Evolutionary conservation across 257 asterid genomes (phyloP), one percentile per base, ranked within the genome.

Genomic region (Solanum pinnatisectum): DNA sequence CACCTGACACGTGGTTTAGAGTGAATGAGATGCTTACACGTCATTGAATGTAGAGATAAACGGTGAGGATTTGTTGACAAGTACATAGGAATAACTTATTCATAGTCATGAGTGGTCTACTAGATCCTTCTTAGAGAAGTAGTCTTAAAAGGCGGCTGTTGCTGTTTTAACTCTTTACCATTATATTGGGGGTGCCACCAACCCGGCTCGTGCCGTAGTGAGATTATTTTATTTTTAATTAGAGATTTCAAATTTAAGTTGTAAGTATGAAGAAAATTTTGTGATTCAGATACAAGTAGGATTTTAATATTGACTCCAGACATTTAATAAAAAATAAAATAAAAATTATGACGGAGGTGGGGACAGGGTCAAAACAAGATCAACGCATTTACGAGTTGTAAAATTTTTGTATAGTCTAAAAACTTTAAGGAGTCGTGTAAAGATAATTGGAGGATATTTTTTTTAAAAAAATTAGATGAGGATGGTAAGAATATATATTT

Each of bases 131-230:
- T 79, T 46, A 20, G 70, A 59, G 87, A 56, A 74, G 56, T 36
- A 25, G 86, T 92, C 93, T 44, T 65, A 73, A 83, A 84, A 73
- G 92, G 93, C 88, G 94, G 95, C 91, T 63, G 87, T 2, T 13
- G 18, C 82, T 18, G 49, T 40, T 8, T 60, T 18, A 13, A 76
- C 10, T 7, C 83, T 52, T 52, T 16, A 42, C 15, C 56, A 1
- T 5, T 36, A 5, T 5, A 6, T 1, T 36, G 8, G 39, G 8
- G 8, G 7, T 36, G 7, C 39, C 8, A 36, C 3, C 35, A 33
- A 33, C 35, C 30, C 30, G 30, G 30, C n/a, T 30, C 8, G 8
- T 36, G 18, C 8, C 11, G 40, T 37, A 9, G 2, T 37, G 40
- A 37, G 2, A 37, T 37, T 37, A 2, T 37, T 37, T 37, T 5